Evolutionary conservation across 2,329 filamentous ascomycete species (phyloP).

Genomic region (Xylariaceae sp.): DNA sequence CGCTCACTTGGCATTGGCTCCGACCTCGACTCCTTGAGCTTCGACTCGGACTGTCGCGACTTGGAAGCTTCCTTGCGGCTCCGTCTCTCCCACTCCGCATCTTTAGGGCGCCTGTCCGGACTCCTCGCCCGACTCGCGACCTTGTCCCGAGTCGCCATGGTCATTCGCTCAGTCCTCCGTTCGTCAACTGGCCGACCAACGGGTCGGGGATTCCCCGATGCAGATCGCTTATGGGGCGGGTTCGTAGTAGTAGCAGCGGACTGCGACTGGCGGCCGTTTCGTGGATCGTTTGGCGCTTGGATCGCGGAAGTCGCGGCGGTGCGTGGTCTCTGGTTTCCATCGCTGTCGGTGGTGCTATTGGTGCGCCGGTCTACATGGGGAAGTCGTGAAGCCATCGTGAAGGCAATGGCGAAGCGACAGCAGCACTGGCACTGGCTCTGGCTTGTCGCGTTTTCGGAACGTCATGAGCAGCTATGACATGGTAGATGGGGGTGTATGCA

Average conservation of each 20-base stretch:
- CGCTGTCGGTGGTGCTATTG: constrained; percentile 36
- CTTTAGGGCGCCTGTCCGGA: constrained; percentile 43
- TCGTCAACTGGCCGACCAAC: constrained; percentile 46
- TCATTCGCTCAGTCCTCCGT: constrained; percentile 51
- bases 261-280: constrained; percentile 33
- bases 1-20: constrained; percentile 48
- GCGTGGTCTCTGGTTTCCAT: constrained; percentile 27
- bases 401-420: constrained; percentile 18
- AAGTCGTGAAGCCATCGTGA: constrained; percentile 34
- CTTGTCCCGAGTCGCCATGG: constrained; percentile 59
- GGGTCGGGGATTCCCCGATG: constrained; percentile 53
- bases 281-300: constrained; percentile 30
- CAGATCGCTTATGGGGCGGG: constrained; percentile 50
- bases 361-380: constrained; percentile 40
- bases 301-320: constrained; percentile 19
- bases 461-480: constrained; percentile 13
- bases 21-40: constrained; percentile 40
- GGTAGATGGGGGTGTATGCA: neutral
- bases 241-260: constrained; percentile 33
- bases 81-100: constrained; percentile 31
- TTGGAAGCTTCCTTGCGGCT: constrained; percentile 38
- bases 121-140: constrained; percentile 55
- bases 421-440: constrained; percentile 19
- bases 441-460: constrained; percentile 8
- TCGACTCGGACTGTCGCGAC: constrained; percentile 42